These are phyloP conservation scores for Backusella westeae DNA, from an alignment of 192 early-diverging fungal genomes.

Conservation along the genomic window DNA sequence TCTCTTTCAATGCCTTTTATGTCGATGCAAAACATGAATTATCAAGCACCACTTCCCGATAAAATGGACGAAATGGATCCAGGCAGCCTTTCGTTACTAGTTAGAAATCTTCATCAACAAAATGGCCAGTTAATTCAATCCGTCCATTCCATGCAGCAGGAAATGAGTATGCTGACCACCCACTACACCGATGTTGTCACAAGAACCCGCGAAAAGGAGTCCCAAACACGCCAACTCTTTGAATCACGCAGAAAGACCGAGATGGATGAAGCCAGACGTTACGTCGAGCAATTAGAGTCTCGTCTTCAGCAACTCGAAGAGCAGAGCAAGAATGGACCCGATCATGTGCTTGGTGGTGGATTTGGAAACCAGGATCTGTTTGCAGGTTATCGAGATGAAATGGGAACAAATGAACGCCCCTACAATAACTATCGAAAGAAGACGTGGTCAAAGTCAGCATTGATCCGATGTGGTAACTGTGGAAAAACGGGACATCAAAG, in stretches of 20 bases:
- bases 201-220: slow-evolving; percentile 43
- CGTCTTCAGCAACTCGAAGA: slow-evolving; percentile 18
- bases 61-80: not conserved
- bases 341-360: slow-evolving; percentile 6
- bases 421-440: not conserved
- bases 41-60: not conserved
- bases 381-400: slow-evolving; percentile 27
- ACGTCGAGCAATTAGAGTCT: slow-evolving; percentile 39
- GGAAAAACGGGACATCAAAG: slow-evolving; percentile 47
- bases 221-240: slow-evolving; percentile 10
- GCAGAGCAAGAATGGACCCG: not conserved
- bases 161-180: slow-evolving; percentile 41
- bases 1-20: not conserved
- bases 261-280: slow-evolving; percentile 49
- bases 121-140: slow-evolving; percentile 44
- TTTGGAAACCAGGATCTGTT: slow-evolving; percentile 31
- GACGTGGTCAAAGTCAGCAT: not conserved
- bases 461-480: slow-evolving; percentile 50
- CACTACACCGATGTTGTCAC: slow-evolving; percentile 42
- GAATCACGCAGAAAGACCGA: slow-evolving; percentile 42
- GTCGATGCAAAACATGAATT: not conserved
- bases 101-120: slow-evolving; percentile 39
- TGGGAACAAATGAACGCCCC: slow-evolving; percentile 23
- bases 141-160: slow-evolving; percentile 46
- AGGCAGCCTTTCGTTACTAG: not conserved